A percentile compares a stretch with the other conserved stretches of the same genome.
Evolutionary conservation across 306 rosid species (phyloP).

Genomic region (Ceratonia siliqua): DNA sequence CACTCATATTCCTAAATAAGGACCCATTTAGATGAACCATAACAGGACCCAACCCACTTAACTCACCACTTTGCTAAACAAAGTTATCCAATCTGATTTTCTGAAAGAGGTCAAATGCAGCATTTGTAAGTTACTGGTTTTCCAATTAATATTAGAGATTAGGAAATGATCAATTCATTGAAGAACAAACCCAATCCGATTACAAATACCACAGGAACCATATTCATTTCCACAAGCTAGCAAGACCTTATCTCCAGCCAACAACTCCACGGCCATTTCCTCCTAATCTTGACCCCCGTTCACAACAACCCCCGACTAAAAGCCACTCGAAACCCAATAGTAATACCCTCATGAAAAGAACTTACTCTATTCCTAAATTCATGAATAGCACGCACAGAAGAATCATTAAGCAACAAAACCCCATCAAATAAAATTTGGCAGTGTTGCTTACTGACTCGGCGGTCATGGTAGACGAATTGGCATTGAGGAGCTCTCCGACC

Average conservation of each 20-base stretch:
- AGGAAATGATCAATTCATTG: constrained; percentile 13
- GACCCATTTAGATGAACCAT: neutral
- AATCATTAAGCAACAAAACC: neutral
- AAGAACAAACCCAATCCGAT: constrained; percentile 60
- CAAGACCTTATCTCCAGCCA: constrained; percentile 57
- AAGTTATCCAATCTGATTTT: neutral
- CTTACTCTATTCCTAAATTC: constrained; percentile 44
- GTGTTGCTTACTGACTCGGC: constrained; percentile 64
- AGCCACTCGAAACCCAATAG: constrained; percentile 42
- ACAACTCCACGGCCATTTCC: constrained; percentile 53
- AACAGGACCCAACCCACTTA: neutral
- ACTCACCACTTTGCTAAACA: neutral
- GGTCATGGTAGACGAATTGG: constrained; percentile 52
- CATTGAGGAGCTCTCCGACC: constrained; percentile 54
- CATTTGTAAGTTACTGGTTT: neutral
- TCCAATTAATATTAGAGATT: neutral
- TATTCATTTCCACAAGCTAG: constrained; percentile 47
- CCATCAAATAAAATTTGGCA: constrained; percentile 67
- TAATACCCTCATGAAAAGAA: neutral
- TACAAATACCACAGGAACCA: constrained; percentile 33
- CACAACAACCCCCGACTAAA: constrained; percentile 68
- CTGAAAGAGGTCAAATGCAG: neutral
- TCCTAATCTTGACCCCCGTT: constrained; percentile 52
- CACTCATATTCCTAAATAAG: neutral
- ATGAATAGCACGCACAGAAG: constrained; percentile 28